These are phyloP conservation scores for Chlorella sp. DNA, from an alignment of 139 green algal species.

Conservation along the genomic window DNA sequence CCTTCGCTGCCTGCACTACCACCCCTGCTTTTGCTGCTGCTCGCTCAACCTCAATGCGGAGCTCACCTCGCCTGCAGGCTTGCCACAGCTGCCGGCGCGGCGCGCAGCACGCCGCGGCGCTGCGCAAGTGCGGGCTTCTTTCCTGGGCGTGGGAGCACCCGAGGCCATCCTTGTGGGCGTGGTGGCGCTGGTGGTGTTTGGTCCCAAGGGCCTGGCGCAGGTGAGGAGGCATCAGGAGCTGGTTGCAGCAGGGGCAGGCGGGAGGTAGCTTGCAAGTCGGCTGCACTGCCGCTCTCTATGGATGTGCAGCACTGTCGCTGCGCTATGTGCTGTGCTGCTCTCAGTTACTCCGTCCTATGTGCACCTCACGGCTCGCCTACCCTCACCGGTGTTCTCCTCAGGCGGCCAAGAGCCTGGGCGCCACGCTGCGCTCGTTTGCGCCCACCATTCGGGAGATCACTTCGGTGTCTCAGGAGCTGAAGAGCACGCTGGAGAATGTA, in stretches of 20 bases:
- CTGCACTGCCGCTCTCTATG: too few relatives aligned
- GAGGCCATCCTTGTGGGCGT: constrained; percentile 97
- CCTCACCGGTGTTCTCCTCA: constrained; percentile 43
- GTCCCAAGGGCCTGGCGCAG: constrained; percentile 96
- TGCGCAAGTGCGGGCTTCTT: constrained; percentile 51
- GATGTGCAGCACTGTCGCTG: too few relatives aligned
- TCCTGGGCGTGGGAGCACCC: constrained; percentile 96
- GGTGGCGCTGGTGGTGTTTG: constrained; percentile 98
- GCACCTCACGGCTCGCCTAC: too few relatives aligned
- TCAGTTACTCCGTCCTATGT: too few relatives aligned
- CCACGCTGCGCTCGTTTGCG: constrained; percentile 86
- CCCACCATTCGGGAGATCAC: constrained; percentile 96
- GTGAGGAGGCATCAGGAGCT: constrained; percentile 53
- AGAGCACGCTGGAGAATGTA: constrained; percentile 81
- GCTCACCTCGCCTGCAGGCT: not conserved
- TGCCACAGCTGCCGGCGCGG: not conserved
- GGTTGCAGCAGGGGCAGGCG: too few relatives aligned
- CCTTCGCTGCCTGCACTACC: not conserved
- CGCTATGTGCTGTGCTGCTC: too few relatives aligned
- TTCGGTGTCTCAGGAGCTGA: constrained; percentile 89
- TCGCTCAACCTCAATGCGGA: too few relatives aligned
- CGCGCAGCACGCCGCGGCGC: constrained; percentile 12
- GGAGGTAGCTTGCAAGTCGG: too few relatives aligned
- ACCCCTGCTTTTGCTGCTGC: too few relatives aligned
- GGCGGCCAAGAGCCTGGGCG: constrained; percentile 91